Percentiles rank a stretch among this genome's conserved stretches.
These are phyloP conservation scores for Wallemia hederae DNA, from an alignment of 1,284 basidiomycete genomes.

Conservation along the genomic window DNA sequence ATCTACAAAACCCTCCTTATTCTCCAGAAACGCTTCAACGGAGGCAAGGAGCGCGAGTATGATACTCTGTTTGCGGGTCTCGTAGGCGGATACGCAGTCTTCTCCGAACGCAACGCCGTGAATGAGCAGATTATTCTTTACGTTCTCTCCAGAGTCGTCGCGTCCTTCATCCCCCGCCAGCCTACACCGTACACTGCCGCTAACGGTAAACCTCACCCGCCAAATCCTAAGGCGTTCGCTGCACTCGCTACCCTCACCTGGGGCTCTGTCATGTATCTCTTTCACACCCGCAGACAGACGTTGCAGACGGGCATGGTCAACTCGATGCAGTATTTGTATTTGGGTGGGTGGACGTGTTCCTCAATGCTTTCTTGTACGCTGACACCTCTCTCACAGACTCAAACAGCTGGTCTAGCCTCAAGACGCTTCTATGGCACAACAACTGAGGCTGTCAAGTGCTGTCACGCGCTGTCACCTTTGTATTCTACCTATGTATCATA, in stretches of 20 bases:
- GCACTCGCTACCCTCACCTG: conserved; percentile 68
- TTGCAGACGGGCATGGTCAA: conserved; percentile 81
- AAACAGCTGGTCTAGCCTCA: conserved; percentile 35
- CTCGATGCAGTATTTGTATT: conserved; percentile 25
- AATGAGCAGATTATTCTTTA: conserved; percentile 99
- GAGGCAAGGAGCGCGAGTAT: conserved; percentile 43
- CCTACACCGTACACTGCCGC: conserved; percentile 6
- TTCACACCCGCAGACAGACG: conserved; percentile 51
- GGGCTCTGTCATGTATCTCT: conserved; percentile 95
- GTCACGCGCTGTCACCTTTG: too few species aligned
- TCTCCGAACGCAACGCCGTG: conserved; percentile 79
- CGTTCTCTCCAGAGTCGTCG: conserved; percentile 51
- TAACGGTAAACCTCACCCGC: conserved; percentile 33
- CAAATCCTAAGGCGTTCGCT: conserved; percentile 52
- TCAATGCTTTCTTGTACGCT: conserved; percentile 1
- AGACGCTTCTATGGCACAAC: conserved; percentile 18
- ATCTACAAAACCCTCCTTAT: conserved; percentile 70
- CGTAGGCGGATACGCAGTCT: conserved; percentile 71
- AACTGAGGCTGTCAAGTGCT: too few species aligned
- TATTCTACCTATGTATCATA: too few species aligned
- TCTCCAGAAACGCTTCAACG: conserved; percentile 45
- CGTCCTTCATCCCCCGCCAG: conserved; percentile 52
- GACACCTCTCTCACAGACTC: conserved; percentile 49
- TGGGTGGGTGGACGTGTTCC: too few species aligned
- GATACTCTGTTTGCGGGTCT: conserved; percentile 86